Percentiles rank a stretch among this genome's conserved stretches.
Evolutionary conservation across 495 filamentous ascomycete genomes (phyloP).

Genomic region (Neurospora sp.): DNA sequence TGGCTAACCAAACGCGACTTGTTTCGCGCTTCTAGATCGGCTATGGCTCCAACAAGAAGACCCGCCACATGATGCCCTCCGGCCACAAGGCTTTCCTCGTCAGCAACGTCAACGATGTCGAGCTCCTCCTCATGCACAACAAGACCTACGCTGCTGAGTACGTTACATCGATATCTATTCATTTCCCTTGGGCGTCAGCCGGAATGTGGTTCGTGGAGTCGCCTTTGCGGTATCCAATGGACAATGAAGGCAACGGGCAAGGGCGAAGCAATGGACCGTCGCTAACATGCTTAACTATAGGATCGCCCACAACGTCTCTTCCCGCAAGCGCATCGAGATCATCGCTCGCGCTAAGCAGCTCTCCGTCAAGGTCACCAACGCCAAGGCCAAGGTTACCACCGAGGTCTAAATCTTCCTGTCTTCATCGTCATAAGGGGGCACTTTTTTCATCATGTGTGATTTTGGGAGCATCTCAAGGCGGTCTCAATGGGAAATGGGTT

Average conservation of each 20-base stretch:
- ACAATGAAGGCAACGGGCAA: not conserved
- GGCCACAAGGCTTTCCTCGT: slow-evolving; percentile 99
- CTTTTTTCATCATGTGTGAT: slow-evolving; percentile 17
- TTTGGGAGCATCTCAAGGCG: slow-evolving; percentile 25
- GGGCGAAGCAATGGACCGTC: not conserved
- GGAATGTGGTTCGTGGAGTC: not conserved
- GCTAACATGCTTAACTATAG: slow-evolving; percentile 34
- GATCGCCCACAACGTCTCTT: slow-evolving; percentile 94
- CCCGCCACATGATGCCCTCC: slow-evolving; percentile 94
- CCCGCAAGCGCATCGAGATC: slow-evolving; percentile 96
- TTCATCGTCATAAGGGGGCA: slow-evolving; percentile 13
- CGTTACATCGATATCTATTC: slow-evolving; percentile 23
- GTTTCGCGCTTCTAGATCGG: slow-evolving; percentile 58
- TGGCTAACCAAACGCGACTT: slow-evolving; percentile 9
- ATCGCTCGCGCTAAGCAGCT: slow-evolving; percentile 92
- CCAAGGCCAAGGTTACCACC: slow-evolving; percentile 95
- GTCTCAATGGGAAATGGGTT: slow-evolving; percentile 13
- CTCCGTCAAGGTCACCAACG: slow-evolving; percentile 97
- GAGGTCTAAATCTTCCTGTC: slow-evolving; percentile 59
- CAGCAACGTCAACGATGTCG: slow-evolving; percentile 87
- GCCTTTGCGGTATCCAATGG: not conserved
- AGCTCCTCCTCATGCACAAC: slow-evolving; percentile 99
- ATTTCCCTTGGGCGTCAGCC: not conserved
- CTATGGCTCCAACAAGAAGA: slow-evolving; percentile 98
- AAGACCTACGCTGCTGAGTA: slow-evolving; percentile 97